Base-by-base conservation (phyloP, 495 filamentous ascomycete species). In the Podospora pseudoanserina region DNA sequence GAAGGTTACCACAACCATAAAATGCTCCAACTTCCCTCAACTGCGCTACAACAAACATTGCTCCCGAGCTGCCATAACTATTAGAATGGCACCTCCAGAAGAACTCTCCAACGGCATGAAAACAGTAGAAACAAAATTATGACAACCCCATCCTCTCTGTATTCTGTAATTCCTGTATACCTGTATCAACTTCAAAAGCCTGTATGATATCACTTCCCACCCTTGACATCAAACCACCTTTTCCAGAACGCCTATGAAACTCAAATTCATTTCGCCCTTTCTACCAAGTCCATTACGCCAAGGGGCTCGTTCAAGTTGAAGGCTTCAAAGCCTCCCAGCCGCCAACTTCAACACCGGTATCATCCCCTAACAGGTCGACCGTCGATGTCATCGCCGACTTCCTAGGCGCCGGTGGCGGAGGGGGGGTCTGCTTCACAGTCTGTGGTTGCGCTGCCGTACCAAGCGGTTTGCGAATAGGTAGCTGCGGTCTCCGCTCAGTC, bases 311-410 rank as follows among this genome's bases (percentile, higher is more conserved):
- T 28, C 16, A 58, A 68, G 56, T 73, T 7, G 75, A 69, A n/a
- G 77, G 82, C 65, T 81, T 82, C 69, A 85, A 63, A 13, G 82
- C 80, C 65, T 84, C 79, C 82, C 82, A 85, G 39, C 78, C 78
- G 13, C 78, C 77, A 74, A 85, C 74, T 66, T 82, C 78, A 26
- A 63, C 58, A n/a, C 54, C 68, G 16, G 64, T 71, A 34, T 83
- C 80, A 53, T 76, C 77, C 13, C 73, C 75, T 6, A 84, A 70
- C 20, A 83, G 72, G 65, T 83, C 81, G 15, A 82, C 68, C 15
- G 65, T 67, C 55, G 75, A 20, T 20, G 55, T 26, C n/a, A 26
- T 20, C 5, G 18, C 70, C 30, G 74, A 57, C 55, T 69, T 78
- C 58, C 72, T 68, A 4, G 74, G 71, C 9, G 74, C 75, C 39